Percentiles rank a stretch among this genome's conserved stretches.
These are phyloP conservation scores for Oryza australiensis DNA, from an alignment of 176 grass and related monocot genomes.

Conservation along the genomic window DNA sequence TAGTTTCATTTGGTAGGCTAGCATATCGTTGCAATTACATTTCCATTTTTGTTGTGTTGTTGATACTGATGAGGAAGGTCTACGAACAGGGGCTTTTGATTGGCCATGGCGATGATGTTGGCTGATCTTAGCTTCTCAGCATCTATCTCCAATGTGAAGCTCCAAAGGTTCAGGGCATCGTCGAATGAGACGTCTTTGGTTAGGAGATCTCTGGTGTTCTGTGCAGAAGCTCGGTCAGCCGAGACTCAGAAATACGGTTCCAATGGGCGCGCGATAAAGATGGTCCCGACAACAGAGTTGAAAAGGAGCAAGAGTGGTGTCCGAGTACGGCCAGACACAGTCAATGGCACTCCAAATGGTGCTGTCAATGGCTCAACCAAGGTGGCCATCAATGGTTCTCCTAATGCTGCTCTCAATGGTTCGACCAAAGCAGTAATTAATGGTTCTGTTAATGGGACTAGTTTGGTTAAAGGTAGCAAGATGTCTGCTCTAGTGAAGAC, in stretches of 20 bases:
- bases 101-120: slow-evolving; percentile 58
- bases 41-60: slow-evolving; percentile 10
- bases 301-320: slow-evolving; percentile 45
- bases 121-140: slow-evolving; percentile 68
- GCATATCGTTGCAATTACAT: neutral
- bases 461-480: slow-evolving; percentile 68
- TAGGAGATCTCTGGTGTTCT: slow-evolving; percentile 43
- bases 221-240: slow-evolving; percentile 40
- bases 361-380: slow-evolving; percentile 32
- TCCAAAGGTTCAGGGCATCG: slow-evolving; percentile 40
- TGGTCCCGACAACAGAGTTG: slow-evolving; percentile 74
- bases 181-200: slow-evolving; percentile 28
- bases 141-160: slow-evolving; percentile 55
- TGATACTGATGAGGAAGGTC: slow-evolving; percentile 9
- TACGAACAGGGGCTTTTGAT: slow-evolving; percentile 37
- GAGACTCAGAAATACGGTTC: slow-evolving; percentile 63
- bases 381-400: slow-evolving; percentile 26
- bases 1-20: neutral
- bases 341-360: slow-evolving; percentile 48
- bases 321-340: slow-evolving; percentile 32
- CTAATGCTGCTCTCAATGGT: slow-evolving; percentile 34
- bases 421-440: slow-evolving; percentile 36
- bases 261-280: slow-evolving; percentile 74
- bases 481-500: slow-evolving; percentile 59
- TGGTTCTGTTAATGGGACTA: slow-evolving; percentile 49